A percentile compares a stretch with the other conserved stretches of the same genome.
Conservation (phyloP, 225 moss, liverwort and hornwort species). For the Physcomitrellopsis africana region DNA sequence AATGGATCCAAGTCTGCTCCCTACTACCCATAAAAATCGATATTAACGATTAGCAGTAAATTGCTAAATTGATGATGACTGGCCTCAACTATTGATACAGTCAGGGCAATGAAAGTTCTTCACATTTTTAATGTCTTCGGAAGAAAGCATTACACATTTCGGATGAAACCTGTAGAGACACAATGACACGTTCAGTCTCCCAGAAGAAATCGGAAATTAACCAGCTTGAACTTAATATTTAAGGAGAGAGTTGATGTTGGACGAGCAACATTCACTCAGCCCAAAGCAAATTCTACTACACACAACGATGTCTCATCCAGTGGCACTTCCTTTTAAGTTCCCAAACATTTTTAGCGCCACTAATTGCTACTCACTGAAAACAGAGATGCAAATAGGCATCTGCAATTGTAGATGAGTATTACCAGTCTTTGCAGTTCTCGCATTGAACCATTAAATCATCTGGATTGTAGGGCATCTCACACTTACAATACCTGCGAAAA, state of each 20-base stretch:
- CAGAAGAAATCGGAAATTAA: neutral
- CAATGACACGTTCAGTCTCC: slow-evolving; percentile 13
- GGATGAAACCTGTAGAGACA: slow-evolving; percentile 54
- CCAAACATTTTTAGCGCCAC: neutral
- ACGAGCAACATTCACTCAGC: neutral
- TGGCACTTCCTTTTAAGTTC: neutral
- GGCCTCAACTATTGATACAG: slow-evolving; percentile 42
- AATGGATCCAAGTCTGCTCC: slow-evolving; percentile 19
- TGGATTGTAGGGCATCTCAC: slow-evolving; percentile 96
- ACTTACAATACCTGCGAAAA: slow-evolving; percentile 79
- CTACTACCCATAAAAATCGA: neutral
- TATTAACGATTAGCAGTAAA: neutral
- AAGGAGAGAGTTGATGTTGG: no score
- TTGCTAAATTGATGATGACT: slow-evolving; percentile 4
- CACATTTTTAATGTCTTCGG: slow-evolving; percentile 41
- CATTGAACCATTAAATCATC: slow-evolving; percentile 97
- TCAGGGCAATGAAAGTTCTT: slow-evolving; percentile 53
- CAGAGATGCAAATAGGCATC: neutral
- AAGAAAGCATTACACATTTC: slow-evolving; percentile 47
- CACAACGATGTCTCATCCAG: neutral
- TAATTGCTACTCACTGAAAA: neutral
- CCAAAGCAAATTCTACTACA: no score
- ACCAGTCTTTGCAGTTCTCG: slow-evolving; percentile 90
- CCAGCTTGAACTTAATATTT: neutral
- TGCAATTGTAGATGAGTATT: slow-evolving; percentile 23